Evolutionary conservation across 2,329 filamentous ascomycete genomes (phyloP).

Genomic region (Ophiostoma piceae): DNA sequence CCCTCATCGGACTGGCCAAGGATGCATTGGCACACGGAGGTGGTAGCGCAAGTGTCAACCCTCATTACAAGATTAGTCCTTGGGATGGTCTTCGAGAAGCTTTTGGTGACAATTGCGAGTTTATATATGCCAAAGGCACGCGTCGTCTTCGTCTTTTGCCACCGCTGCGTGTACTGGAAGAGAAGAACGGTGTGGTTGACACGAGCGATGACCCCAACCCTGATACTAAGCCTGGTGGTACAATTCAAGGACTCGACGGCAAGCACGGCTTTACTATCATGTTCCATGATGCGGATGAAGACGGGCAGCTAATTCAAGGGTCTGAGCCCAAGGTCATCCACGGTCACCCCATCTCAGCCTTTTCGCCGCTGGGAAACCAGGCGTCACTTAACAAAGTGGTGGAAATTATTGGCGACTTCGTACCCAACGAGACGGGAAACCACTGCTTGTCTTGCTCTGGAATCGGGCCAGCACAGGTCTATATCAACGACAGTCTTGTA

Average conservation of each 20-base stretch:
- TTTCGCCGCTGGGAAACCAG: background rate
- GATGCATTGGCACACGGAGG: slow-evolving; percentile 50
- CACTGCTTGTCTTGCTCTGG: slow-evolving; percentile 11
- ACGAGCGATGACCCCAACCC: slow-evolving; percentile 9
- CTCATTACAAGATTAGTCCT: slow-evolving; percentile 62
- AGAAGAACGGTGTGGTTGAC: background rate
- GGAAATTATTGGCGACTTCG: background rate
- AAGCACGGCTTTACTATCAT: background rate
- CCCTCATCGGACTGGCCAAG: slow-evolving; percentile 7
- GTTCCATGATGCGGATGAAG: background rate
- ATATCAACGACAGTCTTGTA: slow-evolving; percentile 53
- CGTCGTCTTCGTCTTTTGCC: background rate
- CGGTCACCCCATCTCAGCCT: background rate
- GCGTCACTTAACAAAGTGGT: background rate
- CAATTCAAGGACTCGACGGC: background rate
- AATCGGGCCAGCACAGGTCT: slow-evolving; percentile 38
- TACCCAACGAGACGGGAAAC: background rate
- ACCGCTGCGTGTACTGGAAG: background rate
- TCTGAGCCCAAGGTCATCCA: background rate
- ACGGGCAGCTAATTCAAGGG: background rate
- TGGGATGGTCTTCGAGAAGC: slow-evolving; percentile 55
- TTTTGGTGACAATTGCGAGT: slow-evolving; percentile 35
- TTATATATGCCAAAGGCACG: background rate
- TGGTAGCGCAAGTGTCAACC: slow-evolving; percentile 62
- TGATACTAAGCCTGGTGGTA: background rate